Conservation (phyloP, 2,329 filamentous ascomycete genomes). For the Ustulina deusta region DNA sequence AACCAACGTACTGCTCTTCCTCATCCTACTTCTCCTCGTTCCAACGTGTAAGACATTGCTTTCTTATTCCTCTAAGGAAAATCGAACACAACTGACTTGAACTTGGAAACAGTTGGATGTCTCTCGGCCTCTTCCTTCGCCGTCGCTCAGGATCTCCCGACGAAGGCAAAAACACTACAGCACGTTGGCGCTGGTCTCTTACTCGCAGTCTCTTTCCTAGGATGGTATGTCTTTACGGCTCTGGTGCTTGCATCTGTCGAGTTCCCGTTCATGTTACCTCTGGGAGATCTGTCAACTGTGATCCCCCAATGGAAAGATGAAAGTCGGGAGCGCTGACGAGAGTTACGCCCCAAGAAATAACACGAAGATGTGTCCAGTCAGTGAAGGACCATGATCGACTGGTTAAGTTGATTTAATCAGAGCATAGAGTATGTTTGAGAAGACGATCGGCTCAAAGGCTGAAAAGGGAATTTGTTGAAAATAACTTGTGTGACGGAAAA, state of each 20-base stretch:
- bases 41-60: constrained; percentile 16
- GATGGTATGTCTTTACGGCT: constrained; percentile 23
- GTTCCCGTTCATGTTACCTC: constrained; percentile 20
- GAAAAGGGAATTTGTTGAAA: too few relatives aligned
- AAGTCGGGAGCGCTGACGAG: not conserved
- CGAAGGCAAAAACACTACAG: constrained; percentile 5
- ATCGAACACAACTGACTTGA: not conserved
- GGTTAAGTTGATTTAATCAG: not conserved
- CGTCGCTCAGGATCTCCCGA: constrained; percentile 10
- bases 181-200: constrained; percentile 20
- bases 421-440: not conserved
- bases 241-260: constrained; percentile 10
- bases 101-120: constrained; percentile 17
- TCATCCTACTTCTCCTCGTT: constrained; percentile 17
- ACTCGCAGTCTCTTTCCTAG: constrained; percentile 14
- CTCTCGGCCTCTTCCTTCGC: constrained; percentile 24
- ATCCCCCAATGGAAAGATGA: not conserved
- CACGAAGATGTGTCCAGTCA: not conserved
- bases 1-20: constrained; percentile 18
- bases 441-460: not conserved
- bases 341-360: not conserved
- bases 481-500: too few relatives aligned
- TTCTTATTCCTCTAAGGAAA: not conserved
- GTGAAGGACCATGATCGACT: not conserved
- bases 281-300: constrained; percentile 21